phyloP scores from a whole-genome alignment of 169 alveolate genomes.

The Babesia bovis region DNA sequence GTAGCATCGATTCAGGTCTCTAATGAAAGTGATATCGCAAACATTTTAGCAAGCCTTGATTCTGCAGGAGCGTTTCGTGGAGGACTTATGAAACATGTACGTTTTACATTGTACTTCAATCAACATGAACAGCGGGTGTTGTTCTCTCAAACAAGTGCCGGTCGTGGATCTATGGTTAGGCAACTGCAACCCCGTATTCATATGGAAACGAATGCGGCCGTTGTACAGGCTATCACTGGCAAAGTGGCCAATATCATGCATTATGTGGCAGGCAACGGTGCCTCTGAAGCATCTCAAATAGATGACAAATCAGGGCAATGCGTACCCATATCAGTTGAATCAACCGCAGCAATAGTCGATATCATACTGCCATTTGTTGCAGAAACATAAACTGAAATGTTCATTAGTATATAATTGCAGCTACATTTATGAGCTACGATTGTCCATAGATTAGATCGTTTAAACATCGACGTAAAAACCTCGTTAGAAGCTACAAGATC shows the following conservation, averaged over 20 bases:
- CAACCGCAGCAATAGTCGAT: conserved; percentile 5
- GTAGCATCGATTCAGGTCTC: conserved; percentile 16
- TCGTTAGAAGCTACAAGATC: no score
- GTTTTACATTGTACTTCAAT: not conserved
- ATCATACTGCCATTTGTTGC: conserved; percentile 9
- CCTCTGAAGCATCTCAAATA: not conserved
- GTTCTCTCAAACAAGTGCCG: conserved; percentile 70
- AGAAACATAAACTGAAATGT: not conserved
- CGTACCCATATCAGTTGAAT: not conserved
- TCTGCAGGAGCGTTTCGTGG: conserved; percentile 18
- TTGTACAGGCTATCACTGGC: conserved; percentile 60
- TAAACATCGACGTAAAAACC: no score
- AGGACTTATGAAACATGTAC: conserved; percentile 50
- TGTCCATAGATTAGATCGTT: no score
- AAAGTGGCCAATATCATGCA: conserved; percentile 59
- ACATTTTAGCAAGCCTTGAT: conserved; percentile 19
- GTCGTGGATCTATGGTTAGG: conserved; percentile 78
- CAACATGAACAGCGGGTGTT: conserved; percentile 61
- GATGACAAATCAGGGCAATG: not conserved
- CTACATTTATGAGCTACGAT: no score
- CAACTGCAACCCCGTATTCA: conserved; percentile 75
- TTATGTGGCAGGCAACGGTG: not conserved
- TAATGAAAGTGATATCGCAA: conserved; percentile 18
- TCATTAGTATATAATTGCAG: no score
- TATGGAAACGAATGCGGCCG: conserved; percentile 66